Evolutionary conservation across 2,329 filamentous ascomycete genomes (phyloP), one percentile per base, ranked within the genome.

Genomic region (Byssoonygena ceratinophila): DNA sequence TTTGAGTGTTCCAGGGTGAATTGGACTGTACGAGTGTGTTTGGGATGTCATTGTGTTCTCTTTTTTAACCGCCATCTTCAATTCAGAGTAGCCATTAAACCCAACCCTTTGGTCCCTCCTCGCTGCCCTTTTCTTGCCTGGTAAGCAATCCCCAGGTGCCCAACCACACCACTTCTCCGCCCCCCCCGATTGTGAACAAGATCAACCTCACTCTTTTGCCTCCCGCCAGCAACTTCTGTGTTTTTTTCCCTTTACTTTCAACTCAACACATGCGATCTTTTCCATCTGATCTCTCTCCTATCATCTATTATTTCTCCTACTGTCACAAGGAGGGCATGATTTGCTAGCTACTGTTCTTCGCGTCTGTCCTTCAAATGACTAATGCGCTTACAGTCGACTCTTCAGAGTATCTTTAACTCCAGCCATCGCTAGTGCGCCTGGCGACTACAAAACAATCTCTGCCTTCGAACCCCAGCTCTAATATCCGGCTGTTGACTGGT

Each of bases 161-260:
- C 50, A 52, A 52, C 50, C 50, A 52, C 50, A 52, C 44, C 43
- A 52, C 50, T 52, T 52, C 36, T 40, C 36, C 50, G 41, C 50
- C 50, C 43, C 39, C 40, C 43, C 46, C 39, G 29, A 2, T 14
- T 18, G 14, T 14, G 27, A 27, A 44, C 22, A 22, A 32, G 8
- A 20, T 23, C 37, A 31, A 7, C n/a, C 22, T n/a, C 43, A 20
- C 22, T n/a, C 32, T n/a, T 23, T 25, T 23, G 8, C 25, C 29
- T 23, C 22, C 31, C 14, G 22, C 27, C 20, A 46, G 41, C 6
- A 45, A 14, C 29, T 27, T 41, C 37, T 41, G 5, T 14, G 12
- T 11, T 23, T 4, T 41, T 22, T 6, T 8, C 9, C 20, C 11
- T 23, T n/a, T 22, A 8, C 3, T 23, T 22, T 41, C n/a, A n/a